Evolutionary conservation across 306 rosid species (phyloP).

Genomic region (Castanopsis chinensis): DNA sequence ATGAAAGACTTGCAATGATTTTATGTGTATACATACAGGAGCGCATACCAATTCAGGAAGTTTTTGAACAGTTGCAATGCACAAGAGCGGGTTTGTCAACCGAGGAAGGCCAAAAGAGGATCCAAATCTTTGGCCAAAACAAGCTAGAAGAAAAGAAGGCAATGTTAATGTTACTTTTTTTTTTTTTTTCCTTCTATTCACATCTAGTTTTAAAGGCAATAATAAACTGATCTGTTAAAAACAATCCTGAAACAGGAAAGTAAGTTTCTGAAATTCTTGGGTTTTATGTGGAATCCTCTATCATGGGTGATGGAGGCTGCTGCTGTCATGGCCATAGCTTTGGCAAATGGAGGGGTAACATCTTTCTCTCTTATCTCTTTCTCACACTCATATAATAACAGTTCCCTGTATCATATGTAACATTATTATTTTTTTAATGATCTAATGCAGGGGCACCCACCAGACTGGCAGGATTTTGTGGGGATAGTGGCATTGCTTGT

Average conservation of each 20-base stretch:
- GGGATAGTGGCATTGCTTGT: slow-evolving; percentile 59
- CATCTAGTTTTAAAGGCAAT: not conserved
- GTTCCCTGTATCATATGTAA: not conserved
- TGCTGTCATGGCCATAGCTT: slow-evolving; percentile 88
- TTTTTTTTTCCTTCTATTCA: not conserved
- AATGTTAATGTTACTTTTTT: not conserved
- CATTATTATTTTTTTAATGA: not conserved
- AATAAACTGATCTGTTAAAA: not conserved
- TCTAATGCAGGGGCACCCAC: slow-evolving; percentile 62
- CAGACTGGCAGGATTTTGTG: slow-evolving; percentile 88
- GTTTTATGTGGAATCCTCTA: slow-evolving; percentile 97
- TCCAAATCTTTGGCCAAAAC: slow-evolving; percentile 75
- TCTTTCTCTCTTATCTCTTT: not conserved
- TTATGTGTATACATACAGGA: slow-evolving; percentile 49
- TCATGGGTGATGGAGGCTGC: slow-evolving; percentile 97
- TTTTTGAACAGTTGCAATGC: slow-evolving; percentile 73
- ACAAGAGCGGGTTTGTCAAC: slow-evolving; percentile 64
- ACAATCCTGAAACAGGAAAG: slow-evolving; percentile 52
- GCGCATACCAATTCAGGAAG: slow-evolving; percentile 74
- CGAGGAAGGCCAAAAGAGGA: slow-evolving; percentile 72
- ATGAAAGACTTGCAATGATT: not conserved
- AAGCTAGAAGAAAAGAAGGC: slow-evolving; percentile 83
- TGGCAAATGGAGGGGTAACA: slow-evolving; percentile 92
- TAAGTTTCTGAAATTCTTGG: slow-evolving; percentile 72
- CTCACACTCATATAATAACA: not conserved